Base-by-base conservation (phyloP, 2,329 filamentous ascomycete genomes). In the Exserohilum turcica region DNA sequence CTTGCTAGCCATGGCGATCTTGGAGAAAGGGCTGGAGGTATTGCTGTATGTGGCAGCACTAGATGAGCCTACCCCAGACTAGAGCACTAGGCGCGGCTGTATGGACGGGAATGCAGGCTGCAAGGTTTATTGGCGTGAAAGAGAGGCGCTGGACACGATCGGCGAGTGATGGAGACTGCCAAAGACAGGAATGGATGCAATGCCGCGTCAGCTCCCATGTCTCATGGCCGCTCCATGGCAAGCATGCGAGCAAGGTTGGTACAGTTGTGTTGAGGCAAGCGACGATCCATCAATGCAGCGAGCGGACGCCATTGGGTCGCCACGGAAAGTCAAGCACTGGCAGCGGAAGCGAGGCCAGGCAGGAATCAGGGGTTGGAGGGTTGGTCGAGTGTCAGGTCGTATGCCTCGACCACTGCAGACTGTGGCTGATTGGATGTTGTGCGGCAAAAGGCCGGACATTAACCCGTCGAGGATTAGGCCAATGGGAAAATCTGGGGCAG, bases 401-500 rank as follows among this genome's bases (percentile, higher is more conserved):
- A 31, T 56, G 49, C 60, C 60, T 58, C 58, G 54, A 61, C 59
- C 48, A 57, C 63, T 51, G 50, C 6, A 47, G 18, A 36, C 61
- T 56, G 52, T 56, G 54, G 56, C 32, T 54, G 61, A 50, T 43
- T 64, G 60, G 63, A 50, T 37, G 35, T 52, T 27, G n/a, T 49
- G 21, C 55, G 29, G 38, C 43, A 48, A 55, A 60, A 57, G 60
- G 55, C 38, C 64, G 58, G 54, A 60, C 49, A 55, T 57, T 52
- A 63, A 54, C 64, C 53, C 44, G 38, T 58, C 63, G 43, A 18
- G 59, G 55, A 15, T 57, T 61, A 56, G 63, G 48, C 40, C 43
- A 32, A 32, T 43, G 32, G 13, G 12, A 49, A 57, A 64, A 65
- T 63, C 69, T 59, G 66, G 66, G 66, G 66, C 43, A 50, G 40